These are phyloP conservation scores for Cylindricascospora bacillispora DNA, from an alignment of 1,139 yeast genomes.

Conservation along the genomic window DNA sequence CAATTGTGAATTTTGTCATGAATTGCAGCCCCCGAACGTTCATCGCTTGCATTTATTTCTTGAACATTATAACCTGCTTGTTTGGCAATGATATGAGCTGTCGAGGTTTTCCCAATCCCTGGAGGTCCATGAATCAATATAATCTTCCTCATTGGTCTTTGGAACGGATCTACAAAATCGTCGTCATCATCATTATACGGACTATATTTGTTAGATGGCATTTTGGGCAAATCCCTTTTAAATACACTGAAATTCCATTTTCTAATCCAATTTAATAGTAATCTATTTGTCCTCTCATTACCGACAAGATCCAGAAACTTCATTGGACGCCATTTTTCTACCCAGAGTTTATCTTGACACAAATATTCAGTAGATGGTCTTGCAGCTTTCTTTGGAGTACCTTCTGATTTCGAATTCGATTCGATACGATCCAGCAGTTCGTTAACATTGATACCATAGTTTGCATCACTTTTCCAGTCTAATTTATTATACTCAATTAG, in stretches of 20 bases:
- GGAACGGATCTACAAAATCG: slow-evolving; percentile 36
- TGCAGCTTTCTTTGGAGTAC: background rate
- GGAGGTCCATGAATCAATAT: slow-evolving; percentile 83
- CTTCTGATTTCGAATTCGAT: slow-evolving; percentile 2
- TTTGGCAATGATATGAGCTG: slow-evolving; percentile 71
- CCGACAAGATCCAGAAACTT: slow-evolving; percentile 65
- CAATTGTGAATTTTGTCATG: slow-evolving; percentile 57
- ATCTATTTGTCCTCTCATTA: slow-evolving; percentile 66
- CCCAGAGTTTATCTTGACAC: slow-evolving; percentile 34
- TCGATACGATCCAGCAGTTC: slow-evolving; percentile 26
- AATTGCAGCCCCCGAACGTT: slow-evolving; percentile 46
- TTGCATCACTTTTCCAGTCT: slow-evolving; percentile 22
- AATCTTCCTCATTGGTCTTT: slow-evolving; percentile 61
- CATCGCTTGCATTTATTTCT: slow-evolving; percentile 89
- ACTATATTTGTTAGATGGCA: slow-evolving; percentile 3
- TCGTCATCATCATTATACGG: slow-evolving; percentile 3
- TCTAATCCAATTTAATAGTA: slow-evolving; percentile 63
- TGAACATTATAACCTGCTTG: slow-evolving; percentile 72
- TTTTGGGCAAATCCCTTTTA: slow-evolving; percentile 29
- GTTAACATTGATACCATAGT: slow-evolving; percentile 29
- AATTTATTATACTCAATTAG: too few species aligned
- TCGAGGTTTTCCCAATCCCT: slow-evolving; percentile 90
- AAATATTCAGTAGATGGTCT: slow-evolving; percentile 8
- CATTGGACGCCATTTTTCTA: slow-evolving; percentile 77
- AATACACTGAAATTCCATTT: slow-evolving; percentile 69